Percentiles rank a stretch among this genome's conserved stretches.
Conservation (phyloP, 2,329 filamentous ascomycete genomes). For the Parafenestella ontariensis region DNA sequence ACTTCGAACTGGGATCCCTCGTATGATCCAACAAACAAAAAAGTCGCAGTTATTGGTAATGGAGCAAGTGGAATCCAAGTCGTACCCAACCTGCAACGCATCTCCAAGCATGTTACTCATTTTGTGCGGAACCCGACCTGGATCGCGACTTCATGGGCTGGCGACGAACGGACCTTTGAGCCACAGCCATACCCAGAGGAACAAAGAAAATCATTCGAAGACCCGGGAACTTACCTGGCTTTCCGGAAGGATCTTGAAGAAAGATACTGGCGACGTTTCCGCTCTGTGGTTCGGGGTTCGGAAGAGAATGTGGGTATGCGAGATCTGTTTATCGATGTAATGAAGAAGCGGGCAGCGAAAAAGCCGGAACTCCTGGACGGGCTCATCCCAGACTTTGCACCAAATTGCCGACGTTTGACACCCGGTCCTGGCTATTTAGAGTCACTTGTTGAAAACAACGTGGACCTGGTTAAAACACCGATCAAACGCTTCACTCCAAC, state of each 20-base stretch:
- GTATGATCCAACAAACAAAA: slow-evolving; percentile 64
- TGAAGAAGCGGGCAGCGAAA: slow-evolving; percentile 49
- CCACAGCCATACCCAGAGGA: slow-evolving; percentile 58
- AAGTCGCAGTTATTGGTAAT: slow-evolving; percentile 68
- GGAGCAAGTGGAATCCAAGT: slow-evolving; percentile 70
- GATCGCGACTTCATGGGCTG: slow-evolving; percentile 62
- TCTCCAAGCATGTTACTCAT: slow-evolving; percentile 58
- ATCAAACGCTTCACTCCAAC: slow-evolving; percentile 49
- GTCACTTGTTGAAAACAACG: slow-evolving; percentile 50
- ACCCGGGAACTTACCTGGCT: slow-evolving; percentile 66
- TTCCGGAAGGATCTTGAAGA: slow-evolving; percentile 54
- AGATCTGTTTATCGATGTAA: slow-evolving; percentile 41
- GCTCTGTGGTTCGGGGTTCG: slow-evolving; percentile 48
- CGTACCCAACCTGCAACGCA: slow-evolving; percentile 64
- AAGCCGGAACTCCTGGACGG: slow-evolving; percentile 53
- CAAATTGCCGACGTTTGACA: slow-evolving; percentile 43
- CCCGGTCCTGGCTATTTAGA: slow-evolving; percentile 50
- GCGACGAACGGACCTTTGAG: slow-evolving; percentile 50
- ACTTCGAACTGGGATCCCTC: slow-evolving; percentile 41
- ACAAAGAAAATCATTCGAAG: slow-evolving; percentile 63
- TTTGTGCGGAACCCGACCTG: slow-evolving; percentile 68
- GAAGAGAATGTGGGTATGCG: slow-evolving; percentile 42
- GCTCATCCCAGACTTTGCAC: slow-evolving; percentile 50
- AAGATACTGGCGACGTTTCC: slow-evolving; percentile 66
- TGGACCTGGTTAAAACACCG: slow-evolving; percentile 49